Evolutionary conservation across 2,329 filamentous ascomycete genomes (phyloP).

Genomic region (Colletotrichum orbiculare): DNA sequence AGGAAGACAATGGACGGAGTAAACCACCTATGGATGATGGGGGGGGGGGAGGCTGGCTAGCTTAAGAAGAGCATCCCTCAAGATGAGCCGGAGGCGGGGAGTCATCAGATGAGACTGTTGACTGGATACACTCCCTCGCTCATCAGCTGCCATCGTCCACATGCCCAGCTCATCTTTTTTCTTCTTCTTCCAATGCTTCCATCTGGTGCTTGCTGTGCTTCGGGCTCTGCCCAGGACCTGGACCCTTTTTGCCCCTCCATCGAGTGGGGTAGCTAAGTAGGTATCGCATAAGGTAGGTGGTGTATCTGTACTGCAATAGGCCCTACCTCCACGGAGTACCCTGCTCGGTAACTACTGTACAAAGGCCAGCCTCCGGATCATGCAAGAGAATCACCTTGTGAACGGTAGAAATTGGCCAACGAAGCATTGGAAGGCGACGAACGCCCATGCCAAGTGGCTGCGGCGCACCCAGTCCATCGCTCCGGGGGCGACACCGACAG

Average conservation of each 20-base stretch:
- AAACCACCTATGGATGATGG: no score
- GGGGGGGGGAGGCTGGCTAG: constrained; percentile 2
- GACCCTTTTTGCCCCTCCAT: constrained; percentile 33
- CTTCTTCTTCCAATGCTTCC: constrained; percentile 10
- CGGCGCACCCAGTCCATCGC: constrained; percentile 11
- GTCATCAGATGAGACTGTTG: constrained; percentile 6
- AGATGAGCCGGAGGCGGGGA: constrained; percentile 22
- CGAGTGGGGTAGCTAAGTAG: constrained; percentile 29
- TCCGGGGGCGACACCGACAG: constrained; percentile 25
- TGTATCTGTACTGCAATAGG: no score
- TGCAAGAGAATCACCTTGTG: constrained; percentile 22
- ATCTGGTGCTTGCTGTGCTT: constrained; percentile 21
- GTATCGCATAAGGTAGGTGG: no score
- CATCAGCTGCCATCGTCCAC: no score
- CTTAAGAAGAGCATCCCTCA: constrained; percentile 24
- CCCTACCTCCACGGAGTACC: constrained; percentile 1
- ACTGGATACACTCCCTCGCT: background rate
- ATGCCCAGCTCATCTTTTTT: no score
- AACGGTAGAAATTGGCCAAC: constrained; percentile 9
- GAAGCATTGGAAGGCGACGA: no score
- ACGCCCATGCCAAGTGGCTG: no score
- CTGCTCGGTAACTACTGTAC: constrained; percentile 8
- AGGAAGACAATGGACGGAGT: background rate
- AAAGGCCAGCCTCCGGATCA: background rate
- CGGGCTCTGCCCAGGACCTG: constrained; percentile 28